Evolutionary conservation across 129 eudicot genomes (phyloP), one percentile per base, ranked within the genome.

Genomic region (Artemisia annua): DNA sequence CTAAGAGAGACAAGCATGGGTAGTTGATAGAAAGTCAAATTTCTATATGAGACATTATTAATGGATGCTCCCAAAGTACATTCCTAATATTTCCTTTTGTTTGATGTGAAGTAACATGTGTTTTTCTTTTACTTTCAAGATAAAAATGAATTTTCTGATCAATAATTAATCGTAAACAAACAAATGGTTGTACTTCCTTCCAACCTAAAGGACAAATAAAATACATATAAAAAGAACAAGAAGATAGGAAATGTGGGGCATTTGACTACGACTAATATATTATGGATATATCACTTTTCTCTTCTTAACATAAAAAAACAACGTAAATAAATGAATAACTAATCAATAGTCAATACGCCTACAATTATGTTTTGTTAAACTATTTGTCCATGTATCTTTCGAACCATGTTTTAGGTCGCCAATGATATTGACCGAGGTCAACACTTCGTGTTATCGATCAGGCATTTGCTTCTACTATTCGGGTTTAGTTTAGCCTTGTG

Each of bases 11-110:
- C 68, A 75, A 56, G 67, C 74, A 76, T 76, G 81, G 57, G 71
- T 75, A 65, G 55, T 54, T 54, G 79, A 70, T 63, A 57, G 59
- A 78, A 78, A 78, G 81, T 78, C 81, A 78, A 78, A 62, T 78
- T 78, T 62, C 71, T 60, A 43, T 53, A 61, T 69, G 65, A 77
- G 70, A 61, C 62, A 77, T 69, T 61, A 69, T 70, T 77, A 63
- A 78, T 78, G 81, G 77, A 78, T 62, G 76, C 77, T 78, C 66
- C 71, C 66, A 35, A 78, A 78, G 81, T 70, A 78, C 77, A 78
- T 78, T 78, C 81, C 66, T 78, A 62, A 70, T 70, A 78, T 62
- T 61, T 77, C 66, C 76, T 70, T 77, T 77, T 78, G 57, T 53
- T 78, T 78, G 71, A 78, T 70, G 81, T 70, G 69, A 77, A 69